phyloP scores from a whole-genome alignment of 805 yeast species.

The Candida quercuum region DNA sequence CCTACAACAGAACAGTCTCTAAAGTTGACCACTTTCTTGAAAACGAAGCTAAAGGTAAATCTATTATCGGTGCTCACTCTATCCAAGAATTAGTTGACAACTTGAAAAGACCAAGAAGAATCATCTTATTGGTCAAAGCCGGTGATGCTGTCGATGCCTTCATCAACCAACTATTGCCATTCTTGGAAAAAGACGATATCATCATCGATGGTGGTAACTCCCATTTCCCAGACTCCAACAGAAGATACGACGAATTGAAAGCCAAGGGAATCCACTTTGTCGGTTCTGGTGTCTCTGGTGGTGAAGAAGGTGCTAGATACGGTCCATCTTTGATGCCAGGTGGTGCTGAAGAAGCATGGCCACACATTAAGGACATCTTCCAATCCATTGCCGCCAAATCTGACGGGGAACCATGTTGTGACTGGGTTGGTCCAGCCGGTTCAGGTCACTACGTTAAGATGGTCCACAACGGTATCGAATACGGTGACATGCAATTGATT shows the following conservation, averaged over 20 bases:
- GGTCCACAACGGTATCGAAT: constrained; percentile 99
- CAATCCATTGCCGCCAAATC: constrained; percentile 94
- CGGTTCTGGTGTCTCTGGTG: constrained; percentile 99
- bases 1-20: constrained; percentile 95
- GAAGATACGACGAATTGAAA: constrained; percentile 88
- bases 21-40: constrained; percentile 92
- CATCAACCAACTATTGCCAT: constrained; percentile 82
- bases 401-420: constrained; percentile 99
- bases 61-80: constrained; percentile 93
- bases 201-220: constrained; percentile 99
- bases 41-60: constrained; percentile 96
- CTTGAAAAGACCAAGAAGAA: constrained; percentile 96
- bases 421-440: constrained; percentile 99
- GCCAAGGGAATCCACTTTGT: constrained; percentile 85
- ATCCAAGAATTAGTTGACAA: constrained; percentile 80
- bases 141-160: constrained; percentile 92
- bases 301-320: constrained; percentile 99
- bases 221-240: constrained; percentile 97
- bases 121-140: constrained; percentile 91
- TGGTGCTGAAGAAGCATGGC: constrained; percentile 98
- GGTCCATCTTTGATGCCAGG: constrained; percentile 99
- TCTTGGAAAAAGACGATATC: constrained; percentile 94
- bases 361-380: constrained; percentile 93
- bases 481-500: constrained; percentile 99
- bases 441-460: constrained; percentile 98